Evolutionary conservation across 441 rosid species (phyloP).

Genomic region (Hura crepitans): DNA sequence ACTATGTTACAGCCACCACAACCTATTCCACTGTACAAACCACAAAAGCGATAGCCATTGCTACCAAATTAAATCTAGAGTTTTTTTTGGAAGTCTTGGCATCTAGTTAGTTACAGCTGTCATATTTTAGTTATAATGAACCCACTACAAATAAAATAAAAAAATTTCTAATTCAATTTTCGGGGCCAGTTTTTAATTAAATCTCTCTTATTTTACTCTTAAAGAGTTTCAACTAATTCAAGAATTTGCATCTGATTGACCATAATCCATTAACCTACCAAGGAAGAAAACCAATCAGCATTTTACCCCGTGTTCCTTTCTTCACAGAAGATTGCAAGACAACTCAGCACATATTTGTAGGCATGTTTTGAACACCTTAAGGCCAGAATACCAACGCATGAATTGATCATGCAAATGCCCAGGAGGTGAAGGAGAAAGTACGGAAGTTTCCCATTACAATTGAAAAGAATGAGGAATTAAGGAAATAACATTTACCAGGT

Average conservation of each 20-base stretch:
- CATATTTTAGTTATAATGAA: too few relatives aligned
- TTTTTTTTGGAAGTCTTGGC: too few relatives aligned
- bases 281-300: neutral
- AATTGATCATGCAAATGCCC: neutral
- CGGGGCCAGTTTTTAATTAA: too few relatives aligned
- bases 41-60: too few relatives aligned
- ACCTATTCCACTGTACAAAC: too few relatives aligned
- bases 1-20: too few relatives aligned
- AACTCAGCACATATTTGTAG: neutral
- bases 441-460: neutral
- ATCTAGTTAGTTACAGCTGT: too few relatives aligned
- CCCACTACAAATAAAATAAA: neutral
- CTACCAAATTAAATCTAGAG: too few relatives aligned
- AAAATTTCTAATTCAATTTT: too few relatives aligned
- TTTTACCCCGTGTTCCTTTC: neutral
- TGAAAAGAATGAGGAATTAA: neutral
- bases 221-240: neutral
- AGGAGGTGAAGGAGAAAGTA: neutral
- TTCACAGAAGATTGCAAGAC: neutral
- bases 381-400: neutral
- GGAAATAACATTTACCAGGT: slow-evolving; percentile 52
- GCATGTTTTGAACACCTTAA: neutral
- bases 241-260: neutral
- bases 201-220: too few relatives aligned
- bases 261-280: neutral